Base-by-base conservation (phyloP, 1,139 yeast species). In the Saccharomyces hybrid region DNA sequence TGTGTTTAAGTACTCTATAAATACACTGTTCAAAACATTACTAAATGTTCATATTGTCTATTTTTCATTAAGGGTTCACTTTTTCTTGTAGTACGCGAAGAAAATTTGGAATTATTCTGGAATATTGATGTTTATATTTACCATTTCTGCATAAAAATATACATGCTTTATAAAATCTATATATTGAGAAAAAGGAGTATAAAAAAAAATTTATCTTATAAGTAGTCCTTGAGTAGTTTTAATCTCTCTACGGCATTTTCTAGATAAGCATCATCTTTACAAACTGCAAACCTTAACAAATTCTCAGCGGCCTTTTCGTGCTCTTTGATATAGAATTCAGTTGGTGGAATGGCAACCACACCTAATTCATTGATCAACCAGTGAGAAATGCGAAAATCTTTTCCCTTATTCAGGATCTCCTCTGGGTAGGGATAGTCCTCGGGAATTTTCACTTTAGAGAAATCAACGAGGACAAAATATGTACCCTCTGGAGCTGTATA, bases 311-410 rank as follows among this genome's bases (percentile, higher is more conserved):
- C 81, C 56, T 81, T 78, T 32, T 88, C 91, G 57, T 81, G 80
- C 69, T 87, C 84, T 49, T 81, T 78, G 48, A 82, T 79, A 66
- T 88, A 83, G 68, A 93, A 93, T 70, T 91, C 99, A 4, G 97
- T 86, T 31, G 98, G 98, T 11, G 99, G 99, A 61, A 93, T 91
- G 5, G 96, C 87, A 26, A 93, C 98, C 49, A 93, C 95, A 4
- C 99, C 99, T 55, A 93, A 72, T 68, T 91, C 96, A 68, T 83
- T 84, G 65, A 90, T 88, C 58, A 93, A 77, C 97, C 98, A 93
- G 73, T 88, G 88, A 0, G 97, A 95, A 61, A 86, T 77, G 66
- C 83, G 82, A 76, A 89, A 93, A 73, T 93, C 99, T 61, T 82
- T 82, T 27, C 96, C 91, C 53, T 87, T 84, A 32, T 70, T 71